phyloP scores from a whole-genome alignment of 306 rosid species.

The Quercus glauca region DNA sequence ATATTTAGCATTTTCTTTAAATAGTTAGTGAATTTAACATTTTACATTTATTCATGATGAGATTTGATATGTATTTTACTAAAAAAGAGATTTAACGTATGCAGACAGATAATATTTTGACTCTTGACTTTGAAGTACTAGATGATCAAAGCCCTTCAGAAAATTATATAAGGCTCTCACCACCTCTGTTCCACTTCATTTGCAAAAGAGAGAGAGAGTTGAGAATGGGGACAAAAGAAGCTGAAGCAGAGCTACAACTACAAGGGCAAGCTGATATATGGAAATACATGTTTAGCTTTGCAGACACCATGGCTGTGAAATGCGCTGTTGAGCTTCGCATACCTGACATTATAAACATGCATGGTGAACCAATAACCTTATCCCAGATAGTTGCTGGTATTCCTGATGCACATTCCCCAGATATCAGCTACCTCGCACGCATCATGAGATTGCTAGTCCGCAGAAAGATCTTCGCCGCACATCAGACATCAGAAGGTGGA shows the following conservation, averaged over 20 bases:
- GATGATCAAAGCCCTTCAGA: too few species aligned
- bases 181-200: neutral
- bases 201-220: neutral
- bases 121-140: too few species aligned
- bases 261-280: constrained; percentile 47
- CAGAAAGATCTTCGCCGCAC: constrained; percentile 27
- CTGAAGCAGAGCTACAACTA: constrained; percentile 10
- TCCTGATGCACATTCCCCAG: constrained; percentile 13
- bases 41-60: too few species aligned
- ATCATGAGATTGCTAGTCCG: constrained; percentile 36
- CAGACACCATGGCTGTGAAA: constrained; percentile 42
- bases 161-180: too few species aligned
- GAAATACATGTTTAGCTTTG: constrained; percentile 37
- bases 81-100: too few species aligned
- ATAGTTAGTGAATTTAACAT: too few species aligned
- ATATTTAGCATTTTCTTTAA: too few species aligned
- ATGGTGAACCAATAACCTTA: constrained; percentile 24
- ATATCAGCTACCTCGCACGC: constrained; percentile 30
- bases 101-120: too few species aligned
- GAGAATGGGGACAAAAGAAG: constrained; percentile 15
- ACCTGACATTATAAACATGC: constrained; percentile 37
- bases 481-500: constrained; percentile 4
- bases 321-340: constrained; percentile 40
- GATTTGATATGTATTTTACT: too few species aligned
- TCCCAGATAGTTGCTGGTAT: constrained; percentile 25